These are phyloP conservation scores for Syncephalastrum racemosum DNA, from an alignment of 371 early-diverging fungal genomes.

Conservation along the genomic window DNA sequence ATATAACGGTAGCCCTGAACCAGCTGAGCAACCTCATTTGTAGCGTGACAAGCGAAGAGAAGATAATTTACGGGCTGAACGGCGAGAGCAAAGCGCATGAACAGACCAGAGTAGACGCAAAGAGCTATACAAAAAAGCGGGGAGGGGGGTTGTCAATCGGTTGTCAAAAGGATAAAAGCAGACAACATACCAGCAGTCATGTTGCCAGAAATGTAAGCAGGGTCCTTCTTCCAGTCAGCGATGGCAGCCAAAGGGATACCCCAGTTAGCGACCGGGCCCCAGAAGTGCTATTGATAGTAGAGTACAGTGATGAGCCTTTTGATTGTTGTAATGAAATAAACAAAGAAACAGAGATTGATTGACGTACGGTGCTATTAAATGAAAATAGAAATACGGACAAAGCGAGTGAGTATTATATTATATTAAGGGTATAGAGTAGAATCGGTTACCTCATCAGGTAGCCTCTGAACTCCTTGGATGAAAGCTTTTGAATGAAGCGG, in stretches of 20 bases:
- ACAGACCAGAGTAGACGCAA: slow-evolving; percentile 83
- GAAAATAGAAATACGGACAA: slow-evolving; percentile 9
- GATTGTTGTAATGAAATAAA: neutral
- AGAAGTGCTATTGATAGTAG: slow-evolving; percentile 75
- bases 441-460: slow-evolving; percentile 75
- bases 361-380: slow-evolving; percentile 44
- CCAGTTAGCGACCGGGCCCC: slow-evolving; percentile 97
- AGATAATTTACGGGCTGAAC: slow-evolving; percentile 91
- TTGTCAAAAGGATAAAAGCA: neutral
- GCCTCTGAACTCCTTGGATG: slow-evolving; percentile 71
- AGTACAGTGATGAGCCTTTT: slow-evolving; percentile 1
- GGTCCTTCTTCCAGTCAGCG: slow-evolving; percentile 89
- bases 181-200: slow-evolving; percentile 80
- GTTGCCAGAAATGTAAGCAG: slow-evolving; percentile 91
- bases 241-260: slow-evolving; percentile 96
- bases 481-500: slow-evolving; percentile 55
- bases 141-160: neutral
- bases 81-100: slow-evolving; percentile 95
- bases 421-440: slow-evolving; percentile 1
- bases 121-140: slow-evolving; percentile 42
- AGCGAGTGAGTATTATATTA: neutral
- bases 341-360: neutral
- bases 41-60: slow-evolving; percentile 90
- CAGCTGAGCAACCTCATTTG: slow-evolving; percentile 88
- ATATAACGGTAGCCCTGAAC: slow-evolving; percentile 84